Evolutionary conservation across 2,329 filamentous ascomycete genomes (phyloP).

Genomic region (Diaporthe citrichinensis): DNA sequence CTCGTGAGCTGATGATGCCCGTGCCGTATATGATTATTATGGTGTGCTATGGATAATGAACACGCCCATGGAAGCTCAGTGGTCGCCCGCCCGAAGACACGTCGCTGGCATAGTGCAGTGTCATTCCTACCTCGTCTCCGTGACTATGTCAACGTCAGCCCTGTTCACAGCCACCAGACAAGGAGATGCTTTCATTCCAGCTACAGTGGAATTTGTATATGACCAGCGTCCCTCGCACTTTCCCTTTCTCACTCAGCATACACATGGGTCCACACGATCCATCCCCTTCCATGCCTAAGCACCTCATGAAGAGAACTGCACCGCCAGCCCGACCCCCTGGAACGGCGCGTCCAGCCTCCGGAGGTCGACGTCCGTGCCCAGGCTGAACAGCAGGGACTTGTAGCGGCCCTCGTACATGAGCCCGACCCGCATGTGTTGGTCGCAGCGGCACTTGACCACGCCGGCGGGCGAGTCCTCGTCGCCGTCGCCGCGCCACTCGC

Average conservation of each 20-base stretch:
- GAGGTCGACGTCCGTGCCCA: slow-evolving; percentile 89
- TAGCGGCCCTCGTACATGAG: slow-evolving; percentile 93
- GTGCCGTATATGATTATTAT: background rate
- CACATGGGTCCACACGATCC: background rate
- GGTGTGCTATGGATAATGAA: too few species aligned
- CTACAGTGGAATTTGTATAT: background rate
- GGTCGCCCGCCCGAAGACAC: too few species aligned
- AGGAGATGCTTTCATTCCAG: background rate
- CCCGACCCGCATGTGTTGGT: slow-evolving; percentile 89
- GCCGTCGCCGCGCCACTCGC: slow-evolving; percentile 29
- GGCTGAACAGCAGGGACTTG: slow-evolving; percentile 92
- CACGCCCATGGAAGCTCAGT: too few species aligned
- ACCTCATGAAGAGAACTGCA: slow-evolving; percentile 84
- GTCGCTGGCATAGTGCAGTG: background rate
- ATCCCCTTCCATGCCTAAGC: too few species aligned
- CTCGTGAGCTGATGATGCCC: background rate
- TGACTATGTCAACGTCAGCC: background rate
- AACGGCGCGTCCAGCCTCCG: slow-evolving; percentile 83
- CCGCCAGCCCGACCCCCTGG: slow-evolving; percentile 81
- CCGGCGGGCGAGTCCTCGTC: slow-evolving; percentile 59
- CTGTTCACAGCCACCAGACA: background rate
- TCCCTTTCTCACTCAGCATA: background rate
- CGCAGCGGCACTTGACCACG: slow-evolving; percentile 89
- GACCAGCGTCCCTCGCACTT: background rate
- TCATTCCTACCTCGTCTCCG: background rate